Evolutionary conservation across 257 asterid species (phyloP).

Genomic region (Paraleonurus japonicus): DNA sequence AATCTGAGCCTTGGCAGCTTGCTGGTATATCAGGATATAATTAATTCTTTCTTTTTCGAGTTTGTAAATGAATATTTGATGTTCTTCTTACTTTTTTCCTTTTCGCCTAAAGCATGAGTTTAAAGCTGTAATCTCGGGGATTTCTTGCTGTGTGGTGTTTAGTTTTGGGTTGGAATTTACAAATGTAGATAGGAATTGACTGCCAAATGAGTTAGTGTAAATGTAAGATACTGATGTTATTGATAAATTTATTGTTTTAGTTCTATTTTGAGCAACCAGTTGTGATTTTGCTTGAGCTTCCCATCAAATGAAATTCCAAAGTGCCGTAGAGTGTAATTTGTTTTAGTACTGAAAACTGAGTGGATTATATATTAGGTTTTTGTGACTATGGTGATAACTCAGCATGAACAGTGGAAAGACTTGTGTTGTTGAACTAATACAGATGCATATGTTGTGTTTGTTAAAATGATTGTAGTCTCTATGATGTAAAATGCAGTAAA

Average conservation of each 20-base stretch:
- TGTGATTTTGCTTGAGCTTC: neutral
- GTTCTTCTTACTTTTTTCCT: neutral
- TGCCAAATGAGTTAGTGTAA: neutral
- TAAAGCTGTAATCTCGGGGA: neutral
- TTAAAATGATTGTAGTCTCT: neutral
- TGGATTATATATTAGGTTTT: conserved; percentile 13
- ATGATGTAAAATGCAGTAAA: neutral
- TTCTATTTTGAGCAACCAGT: neutral
- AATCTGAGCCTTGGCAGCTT: conserved; percentile 96
- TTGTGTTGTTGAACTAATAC: neutral
- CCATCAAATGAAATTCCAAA: neutral
- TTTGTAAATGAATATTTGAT: neutral
- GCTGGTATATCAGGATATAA: conserved; percentile 42
- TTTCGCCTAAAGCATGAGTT: neutral
- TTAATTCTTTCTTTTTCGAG: conserved; percentile 1
- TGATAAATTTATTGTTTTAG: neutral
- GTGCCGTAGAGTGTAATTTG: neutral
- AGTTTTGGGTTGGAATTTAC: neutral
- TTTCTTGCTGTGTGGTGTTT: neutral
- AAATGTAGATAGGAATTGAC: neutral
- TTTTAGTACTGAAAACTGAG: neutral
- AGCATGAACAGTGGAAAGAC: neutral
- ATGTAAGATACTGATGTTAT: neutral
- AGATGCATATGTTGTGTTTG: neutral
- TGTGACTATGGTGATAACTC: conserved; percentile 8